Evolutionary conservation across 2,329 filamentous ascomycete genomes (phyloP), one percentile per base, ranked within the genome.

Genomic region (Pseudopyrenochaeta lycopersici): DNA sequence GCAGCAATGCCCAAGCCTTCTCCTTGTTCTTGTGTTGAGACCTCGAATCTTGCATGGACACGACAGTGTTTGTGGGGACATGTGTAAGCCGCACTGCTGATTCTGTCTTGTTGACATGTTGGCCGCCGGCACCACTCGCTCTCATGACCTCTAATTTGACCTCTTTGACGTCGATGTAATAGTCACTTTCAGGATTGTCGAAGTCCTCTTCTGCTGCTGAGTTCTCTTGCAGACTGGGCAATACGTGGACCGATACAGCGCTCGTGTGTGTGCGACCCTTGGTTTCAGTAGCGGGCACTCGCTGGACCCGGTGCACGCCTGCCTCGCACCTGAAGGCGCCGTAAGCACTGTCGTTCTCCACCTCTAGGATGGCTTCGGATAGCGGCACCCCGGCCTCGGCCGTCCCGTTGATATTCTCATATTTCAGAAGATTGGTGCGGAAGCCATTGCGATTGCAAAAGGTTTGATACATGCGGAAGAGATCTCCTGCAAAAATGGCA

Each of bases 21-120:
- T 92, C 90, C 39, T 93, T 86, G 77, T 99, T 99, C 62, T 91
- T 87, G 64, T 91, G 88, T 79, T 99, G 95, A 38, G 92, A 97
- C 49, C 95, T 86, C 47, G 88, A 89, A 73, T 99, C 95, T 76
- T 99, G 95, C 84, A 98, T 96, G 11, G 88, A 89, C 12, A 98
- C 93, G 1, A 91, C 86, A 0, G 88, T 95, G 39, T 90, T 90
- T 1, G 92, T 96, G 2, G 95, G 95, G 6, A 90, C 77, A 79
- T 99, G 95, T 1, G 93, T 98, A 67, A 99, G 82, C 9, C 95
- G 89, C 56, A 99, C 91, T 3, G 95, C 95, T 27, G 92, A 97
- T 79, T 99, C 95, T 0, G 95, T 99, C 75, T 94, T 97, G 79
- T 99, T 99, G 72, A 99, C 95, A 77, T 99, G 95, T 79, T 99